Evolutionary conservation across 495 filamentous ascomycete genomes (phyloP).

Genomic region (Mytilinidion resinicola): DNA sequence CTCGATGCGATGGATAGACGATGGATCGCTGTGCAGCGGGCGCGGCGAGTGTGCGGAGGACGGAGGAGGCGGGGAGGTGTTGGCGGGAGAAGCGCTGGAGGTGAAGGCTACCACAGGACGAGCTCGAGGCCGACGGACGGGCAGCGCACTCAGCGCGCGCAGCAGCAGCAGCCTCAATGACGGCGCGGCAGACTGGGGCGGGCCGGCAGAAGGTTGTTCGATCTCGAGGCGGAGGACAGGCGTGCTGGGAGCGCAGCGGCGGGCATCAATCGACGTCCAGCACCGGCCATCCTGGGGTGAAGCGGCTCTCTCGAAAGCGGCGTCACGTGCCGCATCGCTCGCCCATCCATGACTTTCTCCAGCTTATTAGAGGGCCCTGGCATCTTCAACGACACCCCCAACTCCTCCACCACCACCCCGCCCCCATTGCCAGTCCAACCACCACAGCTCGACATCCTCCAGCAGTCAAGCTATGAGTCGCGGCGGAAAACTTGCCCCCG

Average conservation of each 20-base stretch:
- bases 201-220: too few relatives aligned
- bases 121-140: background rate
- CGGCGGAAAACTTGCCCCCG: slow-evolving; percentile 82
- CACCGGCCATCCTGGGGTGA: too few relatives aligned
- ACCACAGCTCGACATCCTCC: background rate
- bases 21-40: background rate
- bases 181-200: background rate
- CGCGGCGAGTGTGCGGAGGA: background rate
- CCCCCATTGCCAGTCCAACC: too few relatives aligned
- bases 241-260: too few relatives aligned
- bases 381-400: too few relatives aligned
- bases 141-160: background rate
- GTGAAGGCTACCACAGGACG: background rate
- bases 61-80: background rate
- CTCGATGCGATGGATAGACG: background rate
- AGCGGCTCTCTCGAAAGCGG: too few relatives aligned
- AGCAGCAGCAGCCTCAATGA: background rate
- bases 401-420: too few relatives aligned
- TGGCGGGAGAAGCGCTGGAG: background rate
- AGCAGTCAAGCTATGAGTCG: slow-evolving; percentile 62
- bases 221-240: too few relatives aligned
- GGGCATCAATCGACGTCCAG: too few relatives aligned
- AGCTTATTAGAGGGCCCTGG: too few relatives aligned
- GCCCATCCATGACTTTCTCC: too few relatives aligned
- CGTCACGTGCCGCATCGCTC: too few relatives aligned